Percentiles rank a stretch among this genome's conserved stretches.
Conservation (phyloP, 805 yeast genomes). For the Metschnikowia matae region DNA sequence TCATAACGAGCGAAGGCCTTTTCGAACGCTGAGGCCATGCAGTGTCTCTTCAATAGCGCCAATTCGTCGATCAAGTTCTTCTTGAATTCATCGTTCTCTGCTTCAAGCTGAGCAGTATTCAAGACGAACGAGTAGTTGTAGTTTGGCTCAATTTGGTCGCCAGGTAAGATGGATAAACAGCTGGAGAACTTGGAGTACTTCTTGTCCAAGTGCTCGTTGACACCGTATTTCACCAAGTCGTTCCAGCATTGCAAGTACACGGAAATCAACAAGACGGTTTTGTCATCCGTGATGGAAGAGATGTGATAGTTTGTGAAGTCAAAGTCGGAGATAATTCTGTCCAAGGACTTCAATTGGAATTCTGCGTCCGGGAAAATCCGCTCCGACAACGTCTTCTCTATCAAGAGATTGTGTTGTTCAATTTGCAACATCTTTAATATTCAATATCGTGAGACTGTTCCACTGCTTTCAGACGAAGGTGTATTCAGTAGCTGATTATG, state of each 20-base stretch:
- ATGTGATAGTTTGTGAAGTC: constrained; percentile 94
- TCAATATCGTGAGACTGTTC: background rate
- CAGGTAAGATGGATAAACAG: constrained; percentile 29
- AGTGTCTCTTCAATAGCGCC: constrained; percentile 75
- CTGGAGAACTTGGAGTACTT: constrained; percentile 42
- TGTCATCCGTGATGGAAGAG: constrained; percentile 73
- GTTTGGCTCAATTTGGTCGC: constrained; percentile 59
- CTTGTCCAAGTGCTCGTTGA: constrained; percentile 46
- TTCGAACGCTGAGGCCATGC: constrained; percentile 91
- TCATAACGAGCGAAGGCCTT: constrained; percentile 79
- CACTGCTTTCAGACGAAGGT: background rate
- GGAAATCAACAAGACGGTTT: constrained; percentile 60
- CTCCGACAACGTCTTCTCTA: constrained; percentile 76
- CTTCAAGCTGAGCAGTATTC: constrained; percentile 44
- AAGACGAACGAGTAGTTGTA: constrained; percentile 76
- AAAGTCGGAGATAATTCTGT: constrained; percentile 88
- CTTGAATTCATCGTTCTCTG: constrained; percentile 44
- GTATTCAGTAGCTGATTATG: background rate
- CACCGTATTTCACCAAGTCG: constrained; percentile 69
- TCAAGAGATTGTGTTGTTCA: constrained; percentile 76
- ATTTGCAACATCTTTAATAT: constrained; percentile 65
- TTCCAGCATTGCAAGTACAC: constrained; percentile 72
- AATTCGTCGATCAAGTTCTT: constrained; percentile 56
- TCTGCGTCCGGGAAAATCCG: constrained; percentile 46
- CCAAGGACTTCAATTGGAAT: constrained; percentile 45